These are phyloP conservation scores for Cytospora mali DNA, from an alignment of 2,329 filamentous ascomycete species.

Conservation along the genomic window DNA sequence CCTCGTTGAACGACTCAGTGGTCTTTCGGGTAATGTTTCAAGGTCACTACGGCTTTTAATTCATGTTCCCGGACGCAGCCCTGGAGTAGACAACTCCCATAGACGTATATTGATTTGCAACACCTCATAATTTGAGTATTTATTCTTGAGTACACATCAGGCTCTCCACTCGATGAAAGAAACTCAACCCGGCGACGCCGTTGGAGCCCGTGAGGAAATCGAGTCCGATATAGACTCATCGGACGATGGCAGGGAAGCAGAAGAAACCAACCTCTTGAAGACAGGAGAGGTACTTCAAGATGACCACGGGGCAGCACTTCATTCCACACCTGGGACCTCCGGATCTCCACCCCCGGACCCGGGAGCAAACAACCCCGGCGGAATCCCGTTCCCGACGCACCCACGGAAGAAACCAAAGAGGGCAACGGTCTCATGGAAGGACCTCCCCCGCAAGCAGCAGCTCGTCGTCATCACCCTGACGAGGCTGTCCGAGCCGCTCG, in stretches of 20 bases:
- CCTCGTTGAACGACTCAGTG: not conserved
- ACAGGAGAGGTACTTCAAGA: not conserved
- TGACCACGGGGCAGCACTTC: not conserved
- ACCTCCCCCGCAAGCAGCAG: constrained; percentile 76
- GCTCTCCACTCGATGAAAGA: not conserved
- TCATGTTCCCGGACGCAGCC: not conserved
- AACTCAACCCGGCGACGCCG: not conserved
- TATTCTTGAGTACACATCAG: not conserved
- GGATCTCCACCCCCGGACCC: not conserved
- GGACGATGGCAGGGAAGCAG: not conserved
- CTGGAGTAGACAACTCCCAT: no score
- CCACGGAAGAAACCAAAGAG: constrained; percentile 24
- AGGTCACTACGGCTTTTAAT: not conserved
- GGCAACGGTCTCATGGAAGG: constrained; percentile 65
- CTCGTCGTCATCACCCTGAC: constrained; percentile 77
- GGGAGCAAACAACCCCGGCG: not conserved
- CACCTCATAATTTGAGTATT: not conserved
- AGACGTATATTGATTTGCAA: not conserved
- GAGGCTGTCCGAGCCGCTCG: constrained; percentile 78
- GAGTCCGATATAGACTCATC: not conserved
- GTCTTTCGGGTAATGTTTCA: not conserved
- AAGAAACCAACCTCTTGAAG: constrained; percentile 1
- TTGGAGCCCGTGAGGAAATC: not conserved
- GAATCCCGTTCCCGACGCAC: not conserved
- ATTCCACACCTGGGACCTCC: not conserved